These are phyloP conservation scores for Nakazawaea populi DNA, from an alignment of 805 yeast genomes.

Conservation along the genomic window DNA sequence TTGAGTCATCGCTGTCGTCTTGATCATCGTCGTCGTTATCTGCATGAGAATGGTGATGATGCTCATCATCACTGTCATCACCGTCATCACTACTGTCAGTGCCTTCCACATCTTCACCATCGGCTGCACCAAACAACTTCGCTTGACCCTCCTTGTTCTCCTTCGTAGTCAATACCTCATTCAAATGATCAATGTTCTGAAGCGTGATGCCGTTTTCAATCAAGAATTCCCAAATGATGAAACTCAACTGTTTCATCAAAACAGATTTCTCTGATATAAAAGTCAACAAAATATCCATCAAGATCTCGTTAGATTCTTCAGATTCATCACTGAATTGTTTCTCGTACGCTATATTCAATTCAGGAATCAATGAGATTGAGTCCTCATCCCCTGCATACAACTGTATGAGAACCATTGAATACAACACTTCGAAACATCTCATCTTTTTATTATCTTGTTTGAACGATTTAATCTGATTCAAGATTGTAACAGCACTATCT, in stretches of 20 bases:
- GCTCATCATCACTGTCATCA: constrained; percentile 28
- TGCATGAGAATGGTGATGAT: constrained; percentile 28
- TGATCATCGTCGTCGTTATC: constrained; percentile 25
- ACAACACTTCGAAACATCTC: constrained; percentile 64
- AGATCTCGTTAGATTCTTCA: constrained; percentile 22
- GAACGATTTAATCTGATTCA: constrained; percentile 34
- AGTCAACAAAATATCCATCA: constrained; percentile 49
- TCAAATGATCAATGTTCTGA: constrained; percentile 41
- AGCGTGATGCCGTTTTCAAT: constrained; percentile 33
- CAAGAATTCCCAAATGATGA: constrained; percentile 43
- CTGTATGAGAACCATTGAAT: constrained; percentile 73
- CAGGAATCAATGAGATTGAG: constrained; percentile 68
- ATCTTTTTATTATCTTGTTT: constrained; percentile 16
- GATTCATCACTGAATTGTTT: constrained; percentile 31
- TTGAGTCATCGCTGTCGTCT: constrained; percentile 22
- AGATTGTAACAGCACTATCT: constrained; percentile 39
- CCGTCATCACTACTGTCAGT: constrained; percentile 26
- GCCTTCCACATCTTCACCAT: constrained; percentile 25
- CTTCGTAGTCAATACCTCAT: constrained; percentile 53
- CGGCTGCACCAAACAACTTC: constrained; percentile 57
- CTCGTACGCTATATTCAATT: constrained; percentile 57
- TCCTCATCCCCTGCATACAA: constrained; percentile 75
- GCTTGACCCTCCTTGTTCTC: constrained; percentile 82
- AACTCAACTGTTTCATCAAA: constrained; percentile 50
- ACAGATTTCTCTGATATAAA: constrained; percentile 53